These are phyloP conservation scores for Tolypocladium tropicale DNA, from an alignment of 2,329 filamentous ascomycete species.

Conservation along the genomic window DNA sequence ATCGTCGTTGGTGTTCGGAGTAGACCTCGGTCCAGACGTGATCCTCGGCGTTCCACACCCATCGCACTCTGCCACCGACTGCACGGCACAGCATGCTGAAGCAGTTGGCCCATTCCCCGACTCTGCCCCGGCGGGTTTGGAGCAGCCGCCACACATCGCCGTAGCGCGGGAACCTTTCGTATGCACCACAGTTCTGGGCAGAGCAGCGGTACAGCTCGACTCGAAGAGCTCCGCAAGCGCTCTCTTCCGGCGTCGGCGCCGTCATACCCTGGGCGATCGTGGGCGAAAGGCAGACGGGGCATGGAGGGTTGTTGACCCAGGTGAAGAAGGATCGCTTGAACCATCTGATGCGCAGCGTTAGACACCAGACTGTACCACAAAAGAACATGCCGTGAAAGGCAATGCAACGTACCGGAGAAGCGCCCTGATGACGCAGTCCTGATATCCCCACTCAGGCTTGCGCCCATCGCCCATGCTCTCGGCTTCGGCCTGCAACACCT, in stretches of 20 bases:
- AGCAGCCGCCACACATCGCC: conserved; percentile 90
- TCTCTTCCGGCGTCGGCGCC: conserved; percentile 78
- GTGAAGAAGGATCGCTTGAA: conserved; percentile 92
- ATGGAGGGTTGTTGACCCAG: conserved; percentile 93
- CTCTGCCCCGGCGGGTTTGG: conserved; percentile 75
- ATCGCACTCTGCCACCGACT: conserved; percentile 80
- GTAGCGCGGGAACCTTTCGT: conserved; percentile 87
- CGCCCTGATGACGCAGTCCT: conserved; percentile 89
- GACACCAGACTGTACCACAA: neutral
- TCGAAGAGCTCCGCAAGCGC: conserved; percentile 72
- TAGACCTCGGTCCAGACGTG: conserved; percentile 98
- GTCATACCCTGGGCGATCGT: conserved; percentile 78
- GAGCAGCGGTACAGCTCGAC: conserved; percentile 91
- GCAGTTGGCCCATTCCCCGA: conserved; percentile 96
- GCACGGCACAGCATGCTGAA: conserved; percentile 97
- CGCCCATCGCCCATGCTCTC: conserved; percentile 73
- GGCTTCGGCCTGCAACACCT: conserved; percentile 79
- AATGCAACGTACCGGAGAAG: conserved; percentile 57
- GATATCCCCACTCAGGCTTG: conserved; percentile 88
- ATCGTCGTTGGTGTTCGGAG: conserved; percentile 83
- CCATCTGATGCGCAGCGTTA: conserved; percentile 43
- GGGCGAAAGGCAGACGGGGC: conserved; percentile 69
- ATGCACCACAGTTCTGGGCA: conserved; percentile 59
- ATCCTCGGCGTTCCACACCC: conserved; percentile 98
- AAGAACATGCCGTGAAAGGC: neutral